Evolutionary conservation across 129 eudicot species (phyloP).

Genomic region (Kitagawia praeruptora): DNA sequence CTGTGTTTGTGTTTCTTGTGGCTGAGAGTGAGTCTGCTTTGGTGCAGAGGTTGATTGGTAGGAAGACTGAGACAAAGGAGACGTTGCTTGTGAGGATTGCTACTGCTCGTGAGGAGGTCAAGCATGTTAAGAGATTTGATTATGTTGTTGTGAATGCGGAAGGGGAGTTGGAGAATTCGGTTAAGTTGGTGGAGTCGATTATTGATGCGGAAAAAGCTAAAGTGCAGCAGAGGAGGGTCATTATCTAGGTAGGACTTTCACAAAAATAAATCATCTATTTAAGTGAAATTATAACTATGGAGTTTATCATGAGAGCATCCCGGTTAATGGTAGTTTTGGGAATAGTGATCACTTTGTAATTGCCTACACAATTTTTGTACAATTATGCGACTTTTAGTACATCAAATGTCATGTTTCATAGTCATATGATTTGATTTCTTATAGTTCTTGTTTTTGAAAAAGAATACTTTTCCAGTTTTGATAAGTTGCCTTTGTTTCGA

Average conservation of each 20-base stretch:
- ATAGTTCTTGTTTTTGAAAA: too few relatives aligned
- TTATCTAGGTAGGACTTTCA: conserved; percentile 13
- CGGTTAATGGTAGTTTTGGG: not conserved
- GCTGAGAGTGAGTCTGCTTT: conserved; percentile 78
- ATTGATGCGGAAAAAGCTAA: conserved; percentile 92
- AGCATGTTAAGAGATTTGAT: conserved; percentile 65
- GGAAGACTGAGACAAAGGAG: conserved; percentile 79
- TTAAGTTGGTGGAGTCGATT: conserved; percentile 58
- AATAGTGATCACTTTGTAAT: not conserved
- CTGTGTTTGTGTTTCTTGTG: conserved; percentile 62
- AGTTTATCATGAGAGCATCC: not conserved
- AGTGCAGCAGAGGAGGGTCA: conserved; percentile 48
- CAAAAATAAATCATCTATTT: too few relatives aligned
- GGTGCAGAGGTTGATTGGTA: conserved; percentile 64
- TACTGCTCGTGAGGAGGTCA: conserved; percentile 63
- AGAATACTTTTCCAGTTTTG: not conserved
- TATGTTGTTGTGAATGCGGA: conserved; percentile 82
- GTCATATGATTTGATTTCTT: too few relatives aligned
- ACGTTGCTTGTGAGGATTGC: conserved; percentile 74
- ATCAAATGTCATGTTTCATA: too few relatives aligned
- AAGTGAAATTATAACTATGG: not conserved
- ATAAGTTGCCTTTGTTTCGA: not conserved
- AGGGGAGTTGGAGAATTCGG: conserved; percentile 71
- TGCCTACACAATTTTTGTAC: not conserved
- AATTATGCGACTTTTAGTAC: not conserved